Percentiles rank a stretch among this genome's conserved stretches.
Conservation (phyloP, 305 asterid genomes). For the Plantago lanceolata region DNA sequence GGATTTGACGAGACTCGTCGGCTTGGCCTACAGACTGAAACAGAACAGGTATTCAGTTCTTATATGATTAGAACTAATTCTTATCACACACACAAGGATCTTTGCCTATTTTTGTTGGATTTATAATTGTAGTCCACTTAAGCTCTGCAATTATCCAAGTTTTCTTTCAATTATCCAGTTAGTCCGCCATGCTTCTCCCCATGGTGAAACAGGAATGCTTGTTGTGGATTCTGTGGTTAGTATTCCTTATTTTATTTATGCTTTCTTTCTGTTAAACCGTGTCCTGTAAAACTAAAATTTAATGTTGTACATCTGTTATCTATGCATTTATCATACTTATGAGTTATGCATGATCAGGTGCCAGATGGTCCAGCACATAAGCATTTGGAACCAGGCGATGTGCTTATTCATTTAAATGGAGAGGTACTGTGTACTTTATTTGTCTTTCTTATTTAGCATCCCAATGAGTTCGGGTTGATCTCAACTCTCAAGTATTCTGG, state of each 20-base stretch:
- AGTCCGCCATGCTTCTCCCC: conserved; percentile 85
- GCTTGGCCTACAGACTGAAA: conserved; percentile 84
- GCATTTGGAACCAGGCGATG: conserved; percentile 97
- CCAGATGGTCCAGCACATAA: conserved; percentile 96
- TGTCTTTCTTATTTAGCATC: not conserved
- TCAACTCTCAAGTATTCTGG: conserved; percentile 25
- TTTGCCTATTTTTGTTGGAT: not conserved
- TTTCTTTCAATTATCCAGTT: conserved; percentile 45
- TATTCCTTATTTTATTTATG: conserved; percentile 11
- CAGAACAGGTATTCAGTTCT: conserved; percentile 68
- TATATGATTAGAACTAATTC: conserved; percentile 10
- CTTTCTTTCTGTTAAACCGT: conserved; percentile 7
- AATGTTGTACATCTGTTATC: conserved; percentile 15
- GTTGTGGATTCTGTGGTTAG: conserved; percentile 99
- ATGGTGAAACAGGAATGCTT: conserved; percentile 97
- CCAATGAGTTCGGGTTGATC: conserved; percentile 23
- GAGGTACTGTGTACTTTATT: conserved; percentile 52
- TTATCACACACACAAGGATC: not conserved
- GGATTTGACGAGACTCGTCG: conserved; percentile 98
- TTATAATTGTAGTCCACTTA: not conserved
- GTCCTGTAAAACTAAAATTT: conserved; percentile 14
- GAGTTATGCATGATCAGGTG: conserved; percentile 49
- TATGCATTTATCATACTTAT: conserved; percentile 21
- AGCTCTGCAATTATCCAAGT: not conserved
- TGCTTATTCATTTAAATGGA: conserved; percentile 86